Evolutionary conservation across 2,329 filamentous ascomycete genomes (phyloP).

Genomic region (Chalaropsis thielavioides): DNA sequence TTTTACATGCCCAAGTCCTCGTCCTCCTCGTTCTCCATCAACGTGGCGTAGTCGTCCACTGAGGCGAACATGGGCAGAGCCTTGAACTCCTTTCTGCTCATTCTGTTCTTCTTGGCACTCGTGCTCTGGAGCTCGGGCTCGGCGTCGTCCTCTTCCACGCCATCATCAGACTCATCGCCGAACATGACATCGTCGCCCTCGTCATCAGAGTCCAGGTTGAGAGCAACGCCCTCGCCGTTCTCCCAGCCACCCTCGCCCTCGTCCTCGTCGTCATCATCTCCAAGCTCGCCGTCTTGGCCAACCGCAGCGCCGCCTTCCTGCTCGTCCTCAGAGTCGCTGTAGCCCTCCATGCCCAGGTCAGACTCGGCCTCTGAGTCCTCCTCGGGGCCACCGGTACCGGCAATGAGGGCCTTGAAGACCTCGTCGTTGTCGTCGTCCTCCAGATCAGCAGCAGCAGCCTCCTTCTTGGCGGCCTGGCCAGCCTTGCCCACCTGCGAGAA

Average conservation of each 20-base stretch:
- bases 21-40: slow-evolving; percentile 60
- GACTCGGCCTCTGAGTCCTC: slow-evolving; percentile 50
- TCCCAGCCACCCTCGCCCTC: slow-evolving; percentile 35
- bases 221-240: slow-evolving; percentile 21
- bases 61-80: slow-evolving; percentile 85
- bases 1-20: slow-evolving; percentile 21
- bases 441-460: slow-evolving; percentile 29
- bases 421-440: slow-evolving; percentile 44
- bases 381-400: slow-evolving; percentile 57
- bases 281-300: slow-evolving; percentile 29
- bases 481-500: slow-evolving; percentile 62
- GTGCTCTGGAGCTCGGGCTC: slow-evolving; percentile 25
- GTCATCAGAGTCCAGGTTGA: slow-evolving; percentile 17
- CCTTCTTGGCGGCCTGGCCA: slow-evolving; percentile 40
- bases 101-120: slow-evolving; percentile 30
- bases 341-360: slow-evolving; percentile 36
- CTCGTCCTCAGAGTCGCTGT: slow-evolving; percentile 37
- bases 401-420: slow-evolving; percentile 81
- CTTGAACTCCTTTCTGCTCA: slow-evolving; percentile 74
- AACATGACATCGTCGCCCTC: slow-evolving; percentile 26
- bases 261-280: slow-evolving; percentile 34
- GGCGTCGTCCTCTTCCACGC: slow-evolving; percentile 51
- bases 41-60: slow-evolving; percentile 79
- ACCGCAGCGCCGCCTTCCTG: slow-evolving; percentile 36
- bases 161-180: slow-evolving; percentile 32